Percentiles rank a stretch among this genome's conserved stretches.
phyloP scores from a whole-genome alignment of 177 flowering plant genomes.

The Vitis hybrid region DNA sequence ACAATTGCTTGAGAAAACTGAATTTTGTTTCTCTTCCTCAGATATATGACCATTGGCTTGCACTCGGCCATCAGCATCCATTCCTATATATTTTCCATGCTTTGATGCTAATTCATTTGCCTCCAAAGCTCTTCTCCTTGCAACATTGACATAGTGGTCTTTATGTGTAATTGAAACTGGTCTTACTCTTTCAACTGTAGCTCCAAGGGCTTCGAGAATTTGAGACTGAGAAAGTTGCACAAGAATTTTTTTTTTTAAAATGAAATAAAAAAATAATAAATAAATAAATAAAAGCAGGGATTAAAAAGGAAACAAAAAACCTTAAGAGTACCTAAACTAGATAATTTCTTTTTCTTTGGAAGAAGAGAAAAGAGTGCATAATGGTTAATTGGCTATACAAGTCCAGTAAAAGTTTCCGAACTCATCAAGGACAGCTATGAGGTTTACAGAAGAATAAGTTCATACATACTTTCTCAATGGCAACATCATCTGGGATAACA shows the following conservation, averaged over 20 bases:
- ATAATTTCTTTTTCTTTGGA: too few relatives aligned
- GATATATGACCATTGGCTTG: conserved; percentile 33
- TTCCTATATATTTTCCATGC: conserved; percentile 16
- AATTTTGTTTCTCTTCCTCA: conserved; percentile 26
- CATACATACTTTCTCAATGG: conserved; percentile 79
- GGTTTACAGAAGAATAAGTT: neutral
- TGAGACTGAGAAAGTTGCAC: conserved; percentile 57
- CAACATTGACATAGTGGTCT: conserved; percentile 91
- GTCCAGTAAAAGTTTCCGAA: neutral
- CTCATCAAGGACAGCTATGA: neutral
- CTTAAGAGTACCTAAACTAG: neutral
- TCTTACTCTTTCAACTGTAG: conserved; percentile 94
- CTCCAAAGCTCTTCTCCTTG: conserved; percentile 80
- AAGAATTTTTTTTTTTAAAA: too few relatives aligned
- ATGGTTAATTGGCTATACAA: neutral
- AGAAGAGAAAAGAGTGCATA: neutral
- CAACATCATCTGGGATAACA: conserved; percentile 98
- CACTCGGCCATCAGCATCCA: conserved; percentile 23
- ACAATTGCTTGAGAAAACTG: conserved; percentile 35
- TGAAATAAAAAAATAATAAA: neutral
- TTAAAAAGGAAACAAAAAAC: neutral
- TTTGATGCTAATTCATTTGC: conserved; percentile 63
- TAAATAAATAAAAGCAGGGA: neutral
- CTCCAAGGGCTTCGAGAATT: conserved; percentile 96
- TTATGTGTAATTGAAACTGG: conserved; percentile 94